Evolutionary conservation across 2,329 filamentous ascomycete genomes (phyloP), one percentile per base, ranked within the genome.

Genomic region (Aschersonia sp.): DNA sequence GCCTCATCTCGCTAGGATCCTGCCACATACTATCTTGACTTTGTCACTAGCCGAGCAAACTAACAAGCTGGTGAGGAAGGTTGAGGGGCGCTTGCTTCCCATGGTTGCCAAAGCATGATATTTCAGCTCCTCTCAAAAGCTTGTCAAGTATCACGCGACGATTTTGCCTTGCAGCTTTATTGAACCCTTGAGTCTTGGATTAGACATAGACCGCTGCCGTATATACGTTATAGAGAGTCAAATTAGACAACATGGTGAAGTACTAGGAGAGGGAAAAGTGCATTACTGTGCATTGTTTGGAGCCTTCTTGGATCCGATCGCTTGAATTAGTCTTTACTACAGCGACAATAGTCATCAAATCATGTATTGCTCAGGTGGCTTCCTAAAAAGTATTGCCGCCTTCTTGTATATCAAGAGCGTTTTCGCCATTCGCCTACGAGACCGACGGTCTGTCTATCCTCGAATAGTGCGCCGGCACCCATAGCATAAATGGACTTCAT

Each of bases 21-120:
- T 98, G 58, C 92, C 92, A 43, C 92, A 98, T 64, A 98, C 92
- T 40, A 88, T 97, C 61, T 68, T 97, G 55, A 98, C 90, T 1
- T 76, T 98, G 55, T 92, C 82, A 53, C 72, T 98, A 60, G 92
- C 92, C 4, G 92, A 98, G 68, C 92, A 98, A 70, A 97, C 92
- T 8, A 96, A 94, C 67, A 96, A 94, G 72, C 67, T 94, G 47
- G 81, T 98, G 69, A 76, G 84, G 54, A 84, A 78, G 63, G 66
- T 94, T 35, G 92, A 98, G 67, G 59, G 63, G 43, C 70, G 65
- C 48, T 61, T 83, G 46, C 59, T 83, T 43, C 68, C 73, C 30
- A 58, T 60, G 43, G 49, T 65, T 33, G 56, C 59, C 10, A 57
- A 69, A 52, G 40, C 46, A 31, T 48, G 43, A 47, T 35, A 32